Percentiles rank a stretch among this genome's conserved stretches.
Conservation (phyloP, 2,329 filamentous ascomycete genomes). For the Claviceps citrina region DNA sequence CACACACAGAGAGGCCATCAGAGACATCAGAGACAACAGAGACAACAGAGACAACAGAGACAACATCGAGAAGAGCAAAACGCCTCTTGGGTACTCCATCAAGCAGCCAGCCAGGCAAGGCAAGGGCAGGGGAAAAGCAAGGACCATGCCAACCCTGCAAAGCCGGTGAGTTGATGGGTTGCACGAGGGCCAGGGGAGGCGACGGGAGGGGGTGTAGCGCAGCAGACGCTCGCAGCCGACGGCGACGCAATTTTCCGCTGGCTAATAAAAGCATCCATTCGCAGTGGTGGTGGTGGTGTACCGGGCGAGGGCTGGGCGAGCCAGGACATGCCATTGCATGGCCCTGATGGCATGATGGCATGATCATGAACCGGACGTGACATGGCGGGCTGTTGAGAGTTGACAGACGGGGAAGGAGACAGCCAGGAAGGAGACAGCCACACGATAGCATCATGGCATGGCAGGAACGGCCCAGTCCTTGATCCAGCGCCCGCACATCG, state of each 20-base stretch:
- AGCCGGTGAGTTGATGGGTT: conserved; percentile 5
- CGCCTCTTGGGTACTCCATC: background rate
- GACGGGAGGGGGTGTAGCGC: background rate
- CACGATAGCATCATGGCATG: no score
- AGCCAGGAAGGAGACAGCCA: no score
- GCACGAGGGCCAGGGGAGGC: background rate
- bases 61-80: background rate
- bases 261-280: background rate
- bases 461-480: no score
- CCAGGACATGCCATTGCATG: background rate
- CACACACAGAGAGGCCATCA: background rate
- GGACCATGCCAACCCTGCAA: conserved; percentile 4
- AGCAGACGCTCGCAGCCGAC: background rate
- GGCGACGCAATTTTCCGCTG: conserved; percentile 4
- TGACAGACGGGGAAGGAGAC: no score
- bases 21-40: background rate
- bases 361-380: background rate
- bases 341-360: no score
- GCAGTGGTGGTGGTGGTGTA: background rate
- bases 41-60: background rate
- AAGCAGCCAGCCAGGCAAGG: conserved; percentile 2
- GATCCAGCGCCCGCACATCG: no score
- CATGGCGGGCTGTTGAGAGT: no score
- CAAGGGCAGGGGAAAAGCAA: conserved; percentile 1
- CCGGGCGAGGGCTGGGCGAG: background rate